phyloP scores from a whole-genome alignment of 257 asterid genomes.

The Scutellaria minor region DNA sequence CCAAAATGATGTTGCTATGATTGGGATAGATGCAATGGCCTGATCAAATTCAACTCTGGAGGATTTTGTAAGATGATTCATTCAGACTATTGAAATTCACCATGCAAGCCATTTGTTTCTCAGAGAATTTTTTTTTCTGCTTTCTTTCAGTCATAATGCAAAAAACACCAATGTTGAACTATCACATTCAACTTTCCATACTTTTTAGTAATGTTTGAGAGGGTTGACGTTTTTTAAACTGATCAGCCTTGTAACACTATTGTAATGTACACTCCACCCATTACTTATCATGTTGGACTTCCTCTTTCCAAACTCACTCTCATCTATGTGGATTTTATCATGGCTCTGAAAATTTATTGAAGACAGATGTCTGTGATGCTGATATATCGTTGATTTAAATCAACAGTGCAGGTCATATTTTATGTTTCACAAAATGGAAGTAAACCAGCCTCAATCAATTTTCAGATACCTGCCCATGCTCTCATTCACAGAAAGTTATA shows the following conservation, averaged over 20 bases:
- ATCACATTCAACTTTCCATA: slow-evolving; percentile 4
- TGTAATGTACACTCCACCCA: background rate
- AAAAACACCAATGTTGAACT: background rate
- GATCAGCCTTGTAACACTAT: background rate
- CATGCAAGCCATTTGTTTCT: slow-evolving; percentile 1
- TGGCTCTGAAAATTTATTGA: slow-evolving; percentile 1
- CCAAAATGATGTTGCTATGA: slow-evolving; percentile 49
- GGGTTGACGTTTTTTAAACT: slow-evolving; percentile 17
- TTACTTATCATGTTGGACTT: slow-evolving; percentile 2
- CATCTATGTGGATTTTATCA: slow-evolving; percentile 22
- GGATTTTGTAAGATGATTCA: slow-evolving; percentile 80
- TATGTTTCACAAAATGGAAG: slow-evolving; percentile 88
- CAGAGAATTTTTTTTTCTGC: background rate
- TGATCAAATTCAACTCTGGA: slow-evolving; percentile 91
- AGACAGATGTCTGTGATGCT: background rate
- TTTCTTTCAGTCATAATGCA: slow-evolving; percentile 4
- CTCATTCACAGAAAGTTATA: slow-evolving; percentile 86
- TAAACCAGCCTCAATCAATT: slow-evolving; percentile 57
- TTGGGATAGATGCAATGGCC: slow-evolving; percentile 75
- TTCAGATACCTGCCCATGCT: slow-evolving; percentile 86
- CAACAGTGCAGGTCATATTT: slow-evolving; percentile 91
- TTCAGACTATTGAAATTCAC: slow-evolving; percentile 11
- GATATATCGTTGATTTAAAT: slow-evolving; percentile 23
- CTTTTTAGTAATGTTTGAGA: background rate
- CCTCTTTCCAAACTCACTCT: background rate